Base-by-base conservation (phyloP, 805 yeast species). In the Yamadazyma tumulicola region DNA sequence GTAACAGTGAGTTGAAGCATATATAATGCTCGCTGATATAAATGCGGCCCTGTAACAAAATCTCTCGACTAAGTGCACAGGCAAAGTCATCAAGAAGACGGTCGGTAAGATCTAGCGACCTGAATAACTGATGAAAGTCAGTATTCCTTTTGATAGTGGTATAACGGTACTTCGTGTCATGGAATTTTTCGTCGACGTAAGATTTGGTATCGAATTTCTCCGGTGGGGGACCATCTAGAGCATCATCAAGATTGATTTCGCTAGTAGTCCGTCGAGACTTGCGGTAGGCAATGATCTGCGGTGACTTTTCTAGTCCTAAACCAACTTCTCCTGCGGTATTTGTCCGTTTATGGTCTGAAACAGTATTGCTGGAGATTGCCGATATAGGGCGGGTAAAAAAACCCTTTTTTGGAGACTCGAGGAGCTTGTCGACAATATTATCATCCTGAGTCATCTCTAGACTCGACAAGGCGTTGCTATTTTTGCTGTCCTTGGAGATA, bases 41-140 rank as follows among this genome's bases (percentile, higher is more conserved):
- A 18, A 93, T 49, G 32, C 95, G 68, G 3, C 98, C 98, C 52
- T 93, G 97, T 7, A 87, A 61, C 20, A 91, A 65, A 31, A 88
- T 85, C 44, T 91, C 97, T 41, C 87, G 69, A 44, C 89, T 82
- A 35, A 91, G 61, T 0, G 97, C 96, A 66, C 97, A 93, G 18
- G 86, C 77, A 49, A 83, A 89, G 48, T 88, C 97, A 50, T 87
- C 96, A 22, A 91, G 55, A 11, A 91, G 61, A 32, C 81, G 65
- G 49, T 91, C 97, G 29, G 77, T 72, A 16, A 62, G 61, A 2
- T 89, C 84, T 2, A 87, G 63, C 6, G 79, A 68, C 37, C 77
- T 69, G 65, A 91, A 93, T 2, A 81, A 47, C 25, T 67, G 72
- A 58, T 88, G 97, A 55, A 87, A 93, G 24, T 85, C 95, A 4